Evolutionary conservation across 208 protist genomes (phyloP), one percentile per base, ranked within the genome.

Genomic region (Phytomonas francai): DNA sequence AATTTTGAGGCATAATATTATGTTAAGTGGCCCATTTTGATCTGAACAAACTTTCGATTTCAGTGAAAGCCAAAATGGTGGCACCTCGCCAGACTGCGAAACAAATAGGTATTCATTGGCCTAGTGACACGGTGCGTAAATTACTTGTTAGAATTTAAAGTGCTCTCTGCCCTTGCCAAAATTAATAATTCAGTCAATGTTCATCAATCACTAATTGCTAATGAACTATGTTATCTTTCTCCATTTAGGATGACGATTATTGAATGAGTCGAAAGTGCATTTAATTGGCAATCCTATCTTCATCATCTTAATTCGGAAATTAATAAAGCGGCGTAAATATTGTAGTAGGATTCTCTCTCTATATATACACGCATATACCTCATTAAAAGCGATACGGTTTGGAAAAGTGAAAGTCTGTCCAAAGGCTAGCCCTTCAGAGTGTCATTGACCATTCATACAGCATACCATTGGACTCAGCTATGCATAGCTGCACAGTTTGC

Each of bases 381-480:
- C 14, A 22, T 49, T 49, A 6, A 49, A 49, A 12, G 39, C 14
- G 39, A 49, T 49, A 49, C 4, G 2, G 16, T 49, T 49, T 9
- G 9, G 39, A 19, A 49, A 19, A 49, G 16, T 22, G 6, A 19
- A 39, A 49, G 6, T 49, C 39, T 49, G 39, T 19, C 39, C 12
- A 49, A 19, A 58, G 11, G 56, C 32, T 59, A 25, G 22, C 29
- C 14, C 25, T 2, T 71, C 58, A 78, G 67, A 59, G 60, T 16
- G 64, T 69, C 34, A 79, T 71, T 1, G 67, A 72, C 72, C 74
- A 82, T 31, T 82, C 77, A 36, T 76, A 79, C 16, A 82, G 2
- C 77, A 82, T 82, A 4, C 79, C 79, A 59, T 67, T 78, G 39
- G 39, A 49, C 12, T 49, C 39, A 3, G 39, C 71, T 7, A 68